Evolutionary conservation across 495 filamentous ascomycete species (phyloP), one percentile per base, ranked within the genome.

Genomic region (Opeltia flavorubescens): DNA sequence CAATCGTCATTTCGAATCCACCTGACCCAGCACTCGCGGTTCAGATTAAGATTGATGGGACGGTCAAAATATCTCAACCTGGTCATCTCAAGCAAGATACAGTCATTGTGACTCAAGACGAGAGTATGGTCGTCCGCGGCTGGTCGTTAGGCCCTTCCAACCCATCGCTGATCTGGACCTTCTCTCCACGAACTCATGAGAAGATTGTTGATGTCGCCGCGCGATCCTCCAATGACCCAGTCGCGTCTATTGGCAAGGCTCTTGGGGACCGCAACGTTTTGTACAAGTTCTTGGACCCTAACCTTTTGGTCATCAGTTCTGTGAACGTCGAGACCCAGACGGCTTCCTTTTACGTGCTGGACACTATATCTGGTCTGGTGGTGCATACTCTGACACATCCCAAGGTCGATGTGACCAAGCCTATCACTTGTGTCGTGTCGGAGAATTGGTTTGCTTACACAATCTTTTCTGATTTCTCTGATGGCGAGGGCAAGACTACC

Each of bases 391-490:
- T 69, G 38, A 78, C 69, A 2, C 83, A 95, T 58, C 59, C 71
- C 13, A 81, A 77, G 13, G 78, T 93, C 28, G 93, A 96, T 59
- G 69, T 74, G 1, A 70, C 65, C 8, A 81, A 86, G 52, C 76
- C 82, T 2, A 86, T 95, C 51, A 63, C 79, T 18, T 84, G 84
- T 29, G 74, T 74, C 27, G 66, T 96, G 25, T 81, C 86, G 4
- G 91, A 96, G 67, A 96, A 99, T 67, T 96, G 89, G 88, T 86
- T 94, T 61, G 70, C 84, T 23, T 94, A 91, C 69, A 81, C 86
- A n/a, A 84, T 89, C 66, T 89, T 73, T 57, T 77, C 73, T 30
- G 71, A 84, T 46, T 66, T 73, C 23, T 44, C 48, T 50, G 57
- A 66, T 0, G 53, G 69, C 20, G 66, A 68, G 4, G 66, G 71